Evolutionary conservation across 2,329 filamentous ascomycete genomes (phyloP).

Genomic region (Cercospora sp.): DNA sequence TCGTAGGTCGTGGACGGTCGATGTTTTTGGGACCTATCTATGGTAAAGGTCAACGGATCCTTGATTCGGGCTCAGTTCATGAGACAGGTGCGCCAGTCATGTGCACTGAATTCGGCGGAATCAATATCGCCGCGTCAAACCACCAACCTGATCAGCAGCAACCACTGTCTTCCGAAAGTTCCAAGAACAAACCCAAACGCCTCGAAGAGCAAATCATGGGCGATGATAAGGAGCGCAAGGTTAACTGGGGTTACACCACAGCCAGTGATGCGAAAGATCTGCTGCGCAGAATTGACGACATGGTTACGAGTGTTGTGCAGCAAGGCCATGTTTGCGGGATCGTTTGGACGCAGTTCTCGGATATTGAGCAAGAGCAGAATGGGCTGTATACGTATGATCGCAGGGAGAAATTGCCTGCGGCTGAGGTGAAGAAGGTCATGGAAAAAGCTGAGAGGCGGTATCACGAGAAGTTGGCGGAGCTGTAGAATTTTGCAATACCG

Average conservation of each 20-base stretch:
- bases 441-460: slow-evolving; percentile 55
- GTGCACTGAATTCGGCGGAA: slow-evolving; percentile 67
- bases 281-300: slow-evolving; percentile 57
- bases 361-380: slow-evolving; percentile 69
- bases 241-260: slow-evolving; percentile 69
- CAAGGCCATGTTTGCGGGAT: slow-evolving; percentile 61
- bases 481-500: not conserved
- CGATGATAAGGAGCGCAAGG: slow-evolving; percentile 23
- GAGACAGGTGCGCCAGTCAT: slow-evolving; percentile 59
- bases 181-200: slow-evolving; percentile 59
- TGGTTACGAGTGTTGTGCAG: slow-evolving; percentile 59
- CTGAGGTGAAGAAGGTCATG: slow-evolving; percentile 59
- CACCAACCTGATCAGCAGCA: slow-evolving; percentile 28
- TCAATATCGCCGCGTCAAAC: slow-evolving; percentile 61
- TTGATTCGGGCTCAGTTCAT: slow-evolving; percentile 55
- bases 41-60: slow-evolving; percentile 31
- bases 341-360: slow-evolving; percentile 64
- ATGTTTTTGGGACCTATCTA: slow-evolving; percentile 57
- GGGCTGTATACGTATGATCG: slow-evolving; percentile 65
- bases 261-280: slow-evolving; percentile 61
- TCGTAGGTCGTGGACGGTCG: slow-evolving; percentile 56
- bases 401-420: slow-evolving; percentile 60
- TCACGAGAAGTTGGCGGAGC: slow-evolving; percentile 29
- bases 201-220: slow-evolving; percentile 61
- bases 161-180: not conserved